These are phyloP conservation scores for Corymbia calophylla DNA, from an alignment of 441 rosid genomes.

Conservation along the genomic window DNA sequence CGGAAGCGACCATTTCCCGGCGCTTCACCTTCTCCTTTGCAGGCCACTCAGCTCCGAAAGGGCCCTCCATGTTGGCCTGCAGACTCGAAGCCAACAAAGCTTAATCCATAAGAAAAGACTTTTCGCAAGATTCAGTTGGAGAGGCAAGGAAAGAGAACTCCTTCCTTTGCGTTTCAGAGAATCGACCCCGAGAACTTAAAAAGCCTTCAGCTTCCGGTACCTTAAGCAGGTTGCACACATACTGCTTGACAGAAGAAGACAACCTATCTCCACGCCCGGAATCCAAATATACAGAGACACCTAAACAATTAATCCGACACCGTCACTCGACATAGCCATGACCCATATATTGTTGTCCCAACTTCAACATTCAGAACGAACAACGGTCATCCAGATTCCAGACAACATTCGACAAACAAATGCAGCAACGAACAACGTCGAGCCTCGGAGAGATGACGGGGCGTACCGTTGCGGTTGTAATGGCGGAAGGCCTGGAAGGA, in stretches of 20 bases:
- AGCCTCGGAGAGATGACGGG: neutral
- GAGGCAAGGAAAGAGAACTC: neutral
- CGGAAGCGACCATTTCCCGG: constrained; percentile 66
- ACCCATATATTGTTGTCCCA: neutral
- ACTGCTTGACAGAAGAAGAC: constrained; percentile 36
- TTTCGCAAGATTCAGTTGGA: neutral
- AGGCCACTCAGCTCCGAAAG: constrained; percentile 66
- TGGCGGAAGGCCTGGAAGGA: constrained; percentile 47
- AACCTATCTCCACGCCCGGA: constrained; percentile 65
- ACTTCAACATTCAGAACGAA: neutral
- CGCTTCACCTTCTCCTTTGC: constrained; percentile 70
- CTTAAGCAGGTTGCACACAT: constrained; percentile 54
- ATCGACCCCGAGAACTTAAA: neutral
- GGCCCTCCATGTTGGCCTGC: constrained; percentile 75
- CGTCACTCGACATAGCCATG: neutral
- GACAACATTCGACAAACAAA: neutral
- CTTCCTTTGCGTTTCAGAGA: neutral
- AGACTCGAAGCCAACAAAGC: neutral
- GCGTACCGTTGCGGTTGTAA: constrained; percentile 43
- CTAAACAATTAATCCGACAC: constrained; percentile 18
- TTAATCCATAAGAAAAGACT: neutral
- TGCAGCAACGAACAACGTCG: neutral
- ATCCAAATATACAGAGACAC: constrained; percentile 48
- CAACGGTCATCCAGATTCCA: neutral
- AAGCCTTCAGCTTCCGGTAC: constrained; percentile 9